phyloP scores from a whole-genome alignment of 305 asterid genomes.

The Solanum chacoense region DNA sequence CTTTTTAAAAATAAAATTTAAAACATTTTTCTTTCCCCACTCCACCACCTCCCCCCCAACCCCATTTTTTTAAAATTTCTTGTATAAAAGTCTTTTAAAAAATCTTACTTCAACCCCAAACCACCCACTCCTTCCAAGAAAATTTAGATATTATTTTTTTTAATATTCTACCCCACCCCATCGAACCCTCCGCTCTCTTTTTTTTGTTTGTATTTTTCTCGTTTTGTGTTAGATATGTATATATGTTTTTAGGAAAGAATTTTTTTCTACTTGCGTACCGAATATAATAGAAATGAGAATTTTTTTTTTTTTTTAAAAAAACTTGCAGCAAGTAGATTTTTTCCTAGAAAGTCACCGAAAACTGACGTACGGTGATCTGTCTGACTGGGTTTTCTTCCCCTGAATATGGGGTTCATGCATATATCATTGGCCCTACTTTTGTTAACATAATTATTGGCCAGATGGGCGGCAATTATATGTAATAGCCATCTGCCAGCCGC shows the following conservation, averaged over 20 bases:
- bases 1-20: too few species aligned
- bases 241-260: background rate
- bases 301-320: too few species aligned
- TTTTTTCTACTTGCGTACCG: background rate
- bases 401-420: background rate
- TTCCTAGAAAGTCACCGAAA: background rate
- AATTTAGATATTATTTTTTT: too few species aligned
- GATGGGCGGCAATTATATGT: background rate
- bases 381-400: background rate
- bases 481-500: background rate
- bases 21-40: background rate
- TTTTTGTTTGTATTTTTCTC: background rate
- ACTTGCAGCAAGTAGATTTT: background rate
- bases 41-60: background rate
- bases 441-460: background rate
- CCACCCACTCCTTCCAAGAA: background rate
- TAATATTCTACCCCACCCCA: background rate
- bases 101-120: background rate
- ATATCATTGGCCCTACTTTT: background rate
- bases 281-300: background rate
- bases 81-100: too few species aligned
- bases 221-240: background rate
- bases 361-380: background rate
- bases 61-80: background rate
- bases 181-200: background rate